These are phyloP conservation scores for Bassia scoparia DNA, from an alignment of 148 eudicot species.

Conservation along the genomic window DNA sequence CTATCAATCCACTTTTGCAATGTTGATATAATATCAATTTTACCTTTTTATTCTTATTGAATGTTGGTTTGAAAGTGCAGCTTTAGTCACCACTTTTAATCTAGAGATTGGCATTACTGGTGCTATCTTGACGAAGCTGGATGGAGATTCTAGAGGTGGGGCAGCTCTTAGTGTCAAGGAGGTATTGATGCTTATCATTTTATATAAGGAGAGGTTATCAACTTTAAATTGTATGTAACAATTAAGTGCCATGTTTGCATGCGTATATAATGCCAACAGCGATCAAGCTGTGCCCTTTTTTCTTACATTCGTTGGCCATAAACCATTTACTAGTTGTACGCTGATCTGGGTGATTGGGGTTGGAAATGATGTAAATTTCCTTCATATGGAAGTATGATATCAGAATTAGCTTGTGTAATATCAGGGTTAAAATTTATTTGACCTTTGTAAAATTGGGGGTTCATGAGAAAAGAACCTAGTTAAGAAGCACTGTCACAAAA, in stretches of 20 bases:
- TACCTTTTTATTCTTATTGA: slow-evolving; percentile 11
- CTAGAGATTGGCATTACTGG: slow-evolving; percentile 93
- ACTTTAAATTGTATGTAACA: not conserved
- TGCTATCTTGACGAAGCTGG: slow-evolving; percentile 89
- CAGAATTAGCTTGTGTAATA: slow-evolving; percentile 11
- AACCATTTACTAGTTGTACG: not conserved
- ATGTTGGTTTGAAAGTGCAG: slow-evolving; percentile 37
- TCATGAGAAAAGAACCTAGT: not conserved
- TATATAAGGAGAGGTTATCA: not conserved
- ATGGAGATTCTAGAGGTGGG: slow-evolving; percentile 99
- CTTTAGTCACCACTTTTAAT: slow-evolving; percentile 87
- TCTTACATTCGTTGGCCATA: not conserved
- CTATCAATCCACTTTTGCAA: not conserved
- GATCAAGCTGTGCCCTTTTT: not conserved
- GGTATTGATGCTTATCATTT: slow-evolving; percentile 38
- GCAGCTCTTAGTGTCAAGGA: slow-evolving; percentile 97
- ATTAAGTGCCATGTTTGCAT: not conserved
- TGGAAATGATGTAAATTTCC: not conserved
- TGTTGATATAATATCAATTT: too few relatives aligned
- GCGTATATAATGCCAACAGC: not conserved
- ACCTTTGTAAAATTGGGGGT: not conserved
- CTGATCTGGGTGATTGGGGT: not conserved
- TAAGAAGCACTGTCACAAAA: not conserved
- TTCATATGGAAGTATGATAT: not conserved
- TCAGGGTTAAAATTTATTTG: not conserved